Conservation (phyloP, 305 asterid genomes). For the Rubia occidens region DNA sequence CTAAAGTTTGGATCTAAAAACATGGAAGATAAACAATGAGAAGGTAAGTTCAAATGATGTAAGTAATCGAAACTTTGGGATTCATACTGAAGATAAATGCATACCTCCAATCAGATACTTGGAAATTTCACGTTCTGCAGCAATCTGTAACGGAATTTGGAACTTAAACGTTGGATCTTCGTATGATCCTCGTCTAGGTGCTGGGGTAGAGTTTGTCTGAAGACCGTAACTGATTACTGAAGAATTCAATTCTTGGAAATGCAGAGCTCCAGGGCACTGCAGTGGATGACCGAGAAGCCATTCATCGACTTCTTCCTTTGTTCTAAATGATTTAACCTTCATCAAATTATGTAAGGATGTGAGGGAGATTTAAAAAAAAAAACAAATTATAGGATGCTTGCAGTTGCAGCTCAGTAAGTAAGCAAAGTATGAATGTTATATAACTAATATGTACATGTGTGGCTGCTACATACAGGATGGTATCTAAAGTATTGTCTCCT, state of each 20-base stretch:
- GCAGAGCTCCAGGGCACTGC: constrained; percentile 74
- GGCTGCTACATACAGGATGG: background rate
- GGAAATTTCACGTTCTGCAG: constrained; percentile 81
- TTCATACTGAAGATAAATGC: background rate
- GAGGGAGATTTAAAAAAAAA: background rate
- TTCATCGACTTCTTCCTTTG: constrained; percentile 53
- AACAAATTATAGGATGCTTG: background rate
- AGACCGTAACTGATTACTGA: constrained; percentile 61
- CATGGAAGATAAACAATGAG: constrained; percentile 9
- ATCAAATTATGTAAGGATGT: background rate
- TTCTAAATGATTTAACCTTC: constrained; percentile 57
- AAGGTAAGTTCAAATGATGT: constrained; percentile 11
- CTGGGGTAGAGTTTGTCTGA: constrained; percentile 77
- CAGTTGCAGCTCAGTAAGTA: background rate
- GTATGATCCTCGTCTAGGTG: constrained; percentile 39
- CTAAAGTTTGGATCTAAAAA: constrained; percentile 54
- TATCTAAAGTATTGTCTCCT: background rate
- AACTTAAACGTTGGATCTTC: constrained; percentile 73
- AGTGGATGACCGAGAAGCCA: constrained; percentile 67
- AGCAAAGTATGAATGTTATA: background rate
- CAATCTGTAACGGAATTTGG: constrained; percentile 85
- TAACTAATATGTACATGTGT: background rate
- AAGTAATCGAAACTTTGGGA: background rate
- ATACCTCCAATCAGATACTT: constrained; percentile 58
- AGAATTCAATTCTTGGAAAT: constrained; percentile 50